Evolutionary conservation across 1,284 basidiomycete species (phyloP).

Genomic region (Leccinum ponderosum): DNA sequence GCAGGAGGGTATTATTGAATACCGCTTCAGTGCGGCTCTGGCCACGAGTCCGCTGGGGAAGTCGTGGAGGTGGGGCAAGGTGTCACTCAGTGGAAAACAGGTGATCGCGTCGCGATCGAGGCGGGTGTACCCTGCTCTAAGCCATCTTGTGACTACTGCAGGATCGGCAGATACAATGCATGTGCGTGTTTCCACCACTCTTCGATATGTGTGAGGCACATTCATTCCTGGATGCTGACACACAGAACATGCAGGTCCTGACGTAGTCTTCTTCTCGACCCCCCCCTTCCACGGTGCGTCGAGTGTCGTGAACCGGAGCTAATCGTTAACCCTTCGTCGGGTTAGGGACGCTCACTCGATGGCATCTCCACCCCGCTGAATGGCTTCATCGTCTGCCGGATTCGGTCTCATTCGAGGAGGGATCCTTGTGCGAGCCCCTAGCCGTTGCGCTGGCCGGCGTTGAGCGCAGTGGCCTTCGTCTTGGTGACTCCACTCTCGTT

Average conservation of each 20-base stretch:
- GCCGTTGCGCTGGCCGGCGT: constrained; percentile 64
- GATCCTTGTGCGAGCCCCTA: constrained; percentile 61
- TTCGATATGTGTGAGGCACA: neutral
- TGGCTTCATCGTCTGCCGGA: constrained; percentile 64
- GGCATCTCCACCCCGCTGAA: constrained; percentile 62
- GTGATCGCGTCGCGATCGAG: constrained; percentile 62
- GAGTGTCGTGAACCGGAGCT: neutral
- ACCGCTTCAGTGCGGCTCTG: constrained; percentile 52
- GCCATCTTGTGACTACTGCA: constrained; percentile 57
- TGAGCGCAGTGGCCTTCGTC: constrained; percentile 57
- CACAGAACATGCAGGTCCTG: constrained; percentile 36
- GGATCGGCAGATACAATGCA: constrained; percentile 60
- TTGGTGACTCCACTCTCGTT: constrained; percentile 59
- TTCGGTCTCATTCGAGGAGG: constrained; percentile 61
- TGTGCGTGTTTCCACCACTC: constrained; percentile 34
- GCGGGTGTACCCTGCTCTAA: constrained; percentile 63
- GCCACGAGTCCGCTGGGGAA: constrained; percentile 67
- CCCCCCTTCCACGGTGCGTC: constrained; percentile 58
- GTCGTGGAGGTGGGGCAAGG: constrained; percentile 60
- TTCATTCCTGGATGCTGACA: constrained; percentile 6
- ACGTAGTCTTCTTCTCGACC: constrained; percentile 67
- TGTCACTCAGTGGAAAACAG: constrained; percentile 60
- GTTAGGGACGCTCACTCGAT: constrained; percentile 57
- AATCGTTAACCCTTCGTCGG: constrained; percentile 1
- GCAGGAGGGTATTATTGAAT: neutral